These are phyloP conservation scores for Penicillium digitatum DNA, from an alignment of 2,329 filamentous ascomycete species.

Conservation along the genomic window DNA sequence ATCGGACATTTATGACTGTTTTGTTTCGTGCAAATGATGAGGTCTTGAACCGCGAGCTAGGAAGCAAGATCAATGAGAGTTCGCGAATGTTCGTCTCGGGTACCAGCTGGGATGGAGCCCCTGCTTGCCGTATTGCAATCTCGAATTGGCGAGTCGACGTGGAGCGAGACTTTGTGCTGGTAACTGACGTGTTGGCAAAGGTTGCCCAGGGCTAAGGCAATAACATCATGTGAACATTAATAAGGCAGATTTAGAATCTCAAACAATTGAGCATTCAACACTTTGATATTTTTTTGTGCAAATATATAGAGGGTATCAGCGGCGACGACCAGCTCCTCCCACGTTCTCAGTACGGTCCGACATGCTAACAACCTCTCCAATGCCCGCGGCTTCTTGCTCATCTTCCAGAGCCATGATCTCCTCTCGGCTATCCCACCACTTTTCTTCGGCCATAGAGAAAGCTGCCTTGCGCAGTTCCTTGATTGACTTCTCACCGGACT, in stretches of 20 bases:
- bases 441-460: conserved; percentile 87
- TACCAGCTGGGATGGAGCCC: conserved; percentile 68
- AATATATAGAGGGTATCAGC: conserved; percentile 26
- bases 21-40: conserved; percentile 70
- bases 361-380: conserved; percentile 88
- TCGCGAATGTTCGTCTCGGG: conserved; percentile 78
- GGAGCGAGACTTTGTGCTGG: conserved; percentile 61
- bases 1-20: conserved; percentile 65
- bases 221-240: not conserved
- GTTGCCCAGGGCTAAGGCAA: conserved; percentile 35
- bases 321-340: conserved; percentile 46
- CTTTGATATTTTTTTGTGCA: not conserved
- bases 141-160: conserved; percentile 78
- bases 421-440: conserved; percentile 98
- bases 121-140: conserved; percentile 78
- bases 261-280: not conserved
- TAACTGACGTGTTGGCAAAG: conserved; percentile 58
- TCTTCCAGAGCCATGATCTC: conserved; percentile 89
- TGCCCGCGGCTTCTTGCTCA: conserved; percentile 91
- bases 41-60: conserved; percentile 61
- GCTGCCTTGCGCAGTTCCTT: conserved; percentile 93
- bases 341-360: conserved; percentile 62
- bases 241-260: not conserved
- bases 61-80: conserved; percentile 67
- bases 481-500: conserved; percentile 56